These are phyloP conservation scores for Ampelocalamus luodianensis DNA, from an alignment of 176 grass and related monocot species.

Conservation along the genomic window DNA sequence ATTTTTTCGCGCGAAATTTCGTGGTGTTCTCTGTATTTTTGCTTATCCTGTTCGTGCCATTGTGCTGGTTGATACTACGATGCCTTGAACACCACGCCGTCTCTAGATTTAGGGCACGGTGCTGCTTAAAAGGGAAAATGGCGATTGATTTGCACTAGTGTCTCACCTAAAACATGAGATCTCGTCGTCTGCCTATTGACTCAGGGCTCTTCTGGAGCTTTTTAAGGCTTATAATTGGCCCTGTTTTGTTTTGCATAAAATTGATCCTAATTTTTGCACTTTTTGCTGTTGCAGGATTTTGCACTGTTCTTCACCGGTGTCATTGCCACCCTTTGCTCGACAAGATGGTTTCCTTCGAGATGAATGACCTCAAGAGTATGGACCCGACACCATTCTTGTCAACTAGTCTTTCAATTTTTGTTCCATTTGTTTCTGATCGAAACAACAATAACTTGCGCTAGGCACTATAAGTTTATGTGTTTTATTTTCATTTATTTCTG, in stretches of 20 bases:
- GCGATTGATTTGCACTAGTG: neutral
- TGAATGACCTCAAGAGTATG: constrained; percentile 97
- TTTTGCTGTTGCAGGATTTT: constrained; percentile 29
- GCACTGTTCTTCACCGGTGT: constrained; percentile 13
- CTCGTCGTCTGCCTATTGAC: neutral
- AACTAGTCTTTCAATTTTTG: neutral
- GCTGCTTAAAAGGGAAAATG: neutral
- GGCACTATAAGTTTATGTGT: neutral
- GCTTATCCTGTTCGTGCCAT: neutral
- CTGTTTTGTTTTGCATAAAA: neutral
- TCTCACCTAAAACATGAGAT: neutral
- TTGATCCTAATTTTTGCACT: neutral
- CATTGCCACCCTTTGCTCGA: neutral
- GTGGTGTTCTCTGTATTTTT: neutral
- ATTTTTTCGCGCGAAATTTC: neutral
- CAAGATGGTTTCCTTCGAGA: constrained; percentile 96
- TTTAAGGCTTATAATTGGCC: neutral
- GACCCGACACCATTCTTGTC: neutral
- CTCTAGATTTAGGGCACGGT: constrained; percentile 6
- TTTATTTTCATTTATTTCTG: neutral
- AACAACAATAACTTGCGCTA: neutral
- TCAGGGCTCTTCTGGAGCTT: neutral
- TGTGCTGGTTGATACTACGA: neutral
- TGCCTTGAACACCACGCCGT: neutral
- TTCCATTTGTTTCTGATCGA: neutral